Evolutionary conservation across 2,329 filamentous ascomycete species (phyloP).

Genomic region (Sphaceloma murrayae): DNA sequence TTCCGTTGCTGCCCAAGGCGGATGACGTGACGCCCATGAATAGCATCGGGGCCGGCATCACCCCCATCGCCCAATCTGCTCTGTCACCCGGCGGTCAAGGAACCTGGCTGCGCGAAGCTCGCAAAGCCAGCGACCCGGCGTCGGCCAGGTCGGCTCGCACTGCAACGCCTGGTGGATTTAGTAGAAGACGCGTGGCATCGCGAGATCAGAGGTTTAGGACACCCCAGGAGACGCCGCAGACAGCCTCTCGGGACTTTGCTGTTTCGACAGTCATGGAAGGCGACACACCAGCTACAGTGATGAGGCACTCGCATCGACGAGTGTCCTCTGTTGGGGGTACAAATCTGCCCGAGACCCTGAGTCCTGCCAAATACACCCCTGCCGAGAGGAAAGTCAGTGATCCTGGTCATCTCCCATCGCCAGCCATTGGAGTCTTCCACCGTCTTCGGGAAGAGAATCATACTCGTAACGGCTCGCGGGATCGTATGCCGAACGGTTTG

Average conservation of each 20-base stretch:
- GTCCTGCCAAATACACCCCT: slow-evolving; percentile 9
- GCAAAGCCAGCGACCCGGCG: slow-evolving; percentile 35
- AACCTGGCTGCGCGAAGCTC: slow-evolving; percentile 31
- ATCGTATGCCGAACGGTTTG: slow-evolving; percentile 68
- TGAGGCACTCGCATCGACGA: slow-evolving; percentile 18
- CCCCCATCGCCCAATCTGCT: slow-evolving; percentile 65
- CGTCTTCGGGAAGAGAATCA: slow-evolving; percentile 51
- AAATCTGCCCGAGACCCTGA: slow-evolving; percentile 2
- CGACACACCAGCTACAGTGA: slow-evolving; percentile 14
- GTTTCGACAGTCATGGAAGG: slow-evolving; percentile 4
- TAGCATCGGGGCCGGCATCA: slow-evolving; percentile 59
- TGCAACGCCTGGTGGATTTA: slow-evolving; percentile 50
- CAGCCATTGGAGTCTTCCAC: slow-evolving; percentile 53
- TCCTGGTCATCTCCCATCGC: slow-evolving; percentile 56
- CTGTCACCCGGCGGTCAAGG: slow-evolving; percentile 53
- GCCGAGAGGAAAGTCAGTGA: slow-evolving; percentile 10
- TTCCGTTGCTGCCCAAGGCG: slow-evolving; percentile 56
- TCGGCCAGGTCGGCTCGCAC: slow-evolving; percentile 53
- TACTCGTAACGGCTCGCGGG: slow-evolving; percentile 61
- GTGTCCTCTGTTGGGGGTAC: slow-evolving; percentile 21
- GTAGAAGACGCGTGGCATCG: slow-evolving; percentile 60
- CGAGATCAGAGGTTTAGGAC: slow-evolving; percentile 37
- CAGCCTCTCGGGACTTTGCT: slow-evolving; percentile 50
- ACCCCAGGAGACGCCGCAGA: slow-evolving; percentile 48
- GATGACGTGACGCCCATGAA: slow-evolving; percentile 53